Percentiles rank a stretch among this genome's conserved stretches.
Evolutionary conservation across 768 basidiomycete species (phyloP).

Genomic region (Gelatoporia subvermispora): DNA sequence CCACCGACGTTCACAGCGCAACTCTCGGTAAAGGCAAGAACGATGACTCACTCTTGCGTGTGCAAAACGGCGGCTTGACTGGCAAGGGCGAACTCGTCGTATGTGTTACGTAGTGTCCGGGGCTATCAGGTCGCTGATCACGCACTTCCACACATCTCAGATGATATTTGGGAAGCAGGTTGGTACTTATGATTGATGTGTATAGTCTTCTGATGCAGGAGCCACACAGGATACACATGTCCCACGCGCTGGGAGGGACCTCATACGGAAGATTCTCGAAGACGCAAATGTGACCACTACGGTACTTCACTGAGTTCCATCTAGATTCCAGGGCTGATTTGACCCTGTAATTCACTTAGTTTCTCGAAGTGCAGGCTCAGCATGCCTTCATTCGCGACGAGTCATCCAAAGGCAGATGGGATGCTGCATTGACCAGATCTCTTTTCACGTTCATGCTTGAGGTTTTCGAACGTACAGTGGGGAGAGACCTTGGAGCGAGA

Average conservation of each 20-base stretch:
- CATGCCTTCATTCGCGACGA: conserved; percentile 96
- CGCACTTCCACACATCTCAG: conserved; percentile 27
- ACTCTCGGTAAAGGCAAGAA: conserved; percentile 80
- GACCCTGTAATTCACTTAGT: conserved; percentile 38
- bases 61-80: conserved; percentile 68
- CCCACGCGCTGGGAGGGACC: conserved; percentile 77
- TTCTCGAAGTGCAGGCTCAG: conserved; percentile 94
- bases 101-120: conserved; percentile 20
- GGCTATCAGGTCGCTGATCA: background rate
- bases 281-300: conserved; percentile 69
- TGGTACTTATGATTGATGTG: conserved; percentile 8
- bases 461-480: conserved; percentile 85
- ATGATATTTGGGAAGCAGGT: conserved; percentile 97
- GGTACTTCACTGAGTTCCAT: conserved; percentile 49
- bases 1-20: conserved; percentile 87
- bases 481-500: conserved; percentile 75
- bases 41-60: conserved; percentile 76
- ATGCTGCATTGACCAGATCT: conserved; percentile 81
- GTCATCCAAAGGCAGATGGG: conserved; percentile 91
- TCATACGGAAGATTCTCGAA: conserved; percentile 80
- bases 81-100: conserved; percentile 84
- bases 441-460: conserved; percentile 88
- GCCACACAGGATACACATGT: conserved; percentile 80
- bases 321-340: no score
- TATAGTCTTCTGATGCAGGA: background rate